These are phyloP conservation scores for Nakaseomyces uthaithaninus DNA, from an alignment of 1,139 yeast genomes.

Conservation along the genomic window DNA sequence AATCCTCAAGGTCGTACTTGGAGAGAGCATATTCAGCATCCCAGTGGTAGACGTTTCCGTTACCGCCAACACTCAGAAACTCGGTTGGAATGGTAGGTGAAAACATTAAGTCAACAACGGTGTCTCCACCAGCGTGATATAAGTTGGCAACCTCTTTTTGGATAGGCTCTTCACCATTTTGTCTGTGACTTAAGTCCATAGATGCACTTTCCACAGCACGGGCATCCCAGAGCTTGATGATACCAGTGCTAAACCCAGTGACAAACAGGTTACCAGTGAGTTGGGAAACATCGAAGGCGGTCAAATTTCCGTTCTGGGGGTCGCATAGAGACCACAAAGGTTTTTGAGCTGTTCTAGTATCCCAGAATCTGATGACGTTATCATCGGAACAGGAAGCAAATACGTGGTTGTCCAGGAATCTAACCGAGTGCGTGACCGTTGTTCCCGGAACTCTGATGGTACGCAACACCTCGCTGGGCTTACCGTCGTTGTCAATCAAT, in stretches of 20 bases:
- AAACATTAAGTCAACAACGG: constrained; percentile 29
- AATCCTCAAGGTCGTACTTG: constrained; percentile 22
- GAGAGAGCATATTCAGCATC: constrained; percentile 26
- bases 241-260: constrained; percentile 30
- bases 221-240: constrained; percentile 31
- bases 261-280: constrained; percentile 26
- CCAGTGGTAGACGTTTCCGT: constrained; percentile 32
- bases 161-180: constrained; percentile 26
- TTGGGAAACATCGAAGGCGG: constrained; percentile 26
- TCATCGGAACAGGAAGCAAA: constrained; percentile 31
- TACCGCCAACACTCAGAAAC: constrained; percentile 28
- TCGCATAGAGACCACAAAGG: constrained; percentile 24
- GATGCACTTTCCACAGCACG: constrained; percentile 27
- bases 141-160: constrained; percentile 25
- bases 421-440: constrained; percentile 26
- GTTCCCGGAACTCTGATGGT: constrained; percentile 26
- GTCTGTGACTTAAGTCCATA: constrained; percentile 20
- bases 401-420: constrained; percentile 28
- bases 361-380: constrained; percentile 29
- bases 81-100: constrained; percentile 26
- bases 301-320: constrained; percentile 26
- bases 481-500: constrained; percentile 27
- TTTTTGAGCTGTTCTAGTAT: constrained; percentile 24
- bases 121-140: constrained; percentile 29
- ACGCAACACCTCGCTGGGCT: constrained; percentile 26